Evolutionary conservation across 306 rosid species (phyloP), one percentile per base, ranked within the genome.

Genomic region (Sindora glabra): DNA sequence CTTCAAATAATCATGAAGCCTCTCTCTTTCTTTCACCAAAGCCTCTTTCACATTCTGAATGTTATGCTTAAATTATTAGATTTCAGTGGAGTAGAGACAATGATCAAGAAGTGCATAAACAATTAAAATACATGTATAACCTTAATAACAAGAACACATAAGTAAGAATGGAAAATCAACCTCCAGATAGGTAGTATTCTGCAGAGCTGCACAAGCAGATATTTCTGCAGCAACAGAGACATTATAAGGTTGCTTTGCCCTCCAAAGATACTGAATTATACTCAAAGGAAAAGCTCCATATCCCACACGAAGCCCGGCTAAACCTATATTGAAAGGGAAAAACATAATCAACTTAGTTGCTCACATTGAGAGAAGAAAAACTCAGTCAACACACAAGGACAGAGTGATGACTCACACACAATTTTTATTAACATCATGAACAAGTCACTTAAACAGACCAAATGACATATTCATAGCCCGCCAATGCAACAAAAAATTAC

Each of bases 251-350:
- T 92, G 99, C 77, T 92, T 89, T 68, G 96, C 99, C 77, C 96
- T 79, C 99, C 99, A 92, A 23, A 86, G 81, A 69, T 74, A 92
- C 75, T 89, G 86, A n/a, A 92, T 89, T 22, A 92, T 74, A 68
- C 89, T 82, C 74, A 73, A 65, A 14, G 99, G 95, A 80, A 92
- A 89, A 41, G 99, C 96, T 78, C 99, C 99, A 64, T 92, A 92
- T 65, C 99, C 99, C 48, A 92, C 99, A 22, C 99, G 95, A 62
- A 89, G 90, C 70, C 99, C 99, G 19, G 99, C 99, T 65, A 89
- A 89, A 75, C 99, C 99, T 89, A n/a, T n/a, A n/a, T n/a, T n/a
- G n/a, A n/a, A n/a, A n/a, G n/a, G n/a, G n/a, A n/a, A n/a, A n/a
- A n/a, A n/a, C n/a, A n/a, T n/a, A n/a, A n/a, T n/a, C n/a, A 48